Percentiles rank a stretch among this genome's conserved stretches.
Evolutionary conservation across 148 eudicot species (phyloP).

Genomic region (Beta vulgaris): DNA sequence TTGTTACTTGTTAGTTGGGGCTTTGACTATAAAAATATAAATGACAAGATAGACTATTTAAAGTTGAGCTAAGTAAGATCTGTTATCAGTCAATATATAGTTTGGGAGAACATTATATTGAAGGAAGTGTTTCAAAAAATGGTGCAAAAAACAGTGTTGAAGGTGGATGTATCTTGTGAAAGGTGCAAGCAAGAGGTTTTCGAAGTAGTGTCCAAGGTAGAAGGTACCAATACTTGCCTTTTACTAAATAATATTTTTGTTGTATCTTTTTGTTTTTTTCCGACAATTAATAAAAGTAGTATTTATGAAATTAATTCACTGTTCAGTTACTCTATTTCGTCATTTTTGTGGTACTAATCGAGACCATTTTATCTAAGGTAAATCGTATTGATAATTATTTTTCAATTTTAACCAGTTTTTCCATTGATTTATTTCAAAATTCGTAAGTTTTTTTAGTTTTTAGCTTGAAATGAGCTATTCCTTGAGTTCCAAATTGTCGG

Average conservation of each 20-base stretch:
- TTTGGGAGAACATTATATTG: background rate
- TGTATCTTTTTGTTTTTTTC: background rate
- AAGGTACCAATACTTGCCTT: constrained; percentile 29
- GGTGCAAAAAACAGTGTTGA: constrained; percentile 44
- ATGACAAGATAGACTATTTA: background rate
- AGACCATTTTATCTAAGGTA: too few species aligned
- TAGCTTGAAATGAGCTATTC: too few species aligned
- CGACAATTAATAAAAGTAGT: background rate
- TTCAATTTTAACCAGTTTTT: too few species aligned
- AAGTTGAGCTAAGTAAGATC: background rate
- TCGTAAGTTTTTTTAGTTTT: too few species aligned
- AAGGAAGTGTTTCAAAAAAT: background rate
- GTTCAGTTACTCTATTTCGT: too few species aligned
- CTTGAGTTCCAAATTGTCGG: too few species aligned
- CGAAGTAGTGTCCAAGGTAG: constrained; percentile 39
- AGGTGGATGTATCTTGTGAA: constrained; percentile 45
- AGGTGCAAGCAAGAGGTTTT: constrained; percentile 49
- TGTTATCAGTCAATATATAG: too few species aligned
- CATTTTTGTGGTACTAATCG: too few species aligned
- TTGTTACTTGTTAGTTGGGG: background rate
- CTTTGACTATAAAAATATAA: background rate
- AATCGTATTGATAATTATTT: too few species aligned
- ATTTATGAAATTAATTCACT: too few species aligned
- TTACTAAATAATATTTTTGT: background rate
- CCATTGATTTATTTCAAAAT: too few species aligned